These are phyloP conservation scores for Helicostylum pulchrum DNA, from an alignment of 192 early-diverging fungal species.

Conservation along the genomic window DNA sequence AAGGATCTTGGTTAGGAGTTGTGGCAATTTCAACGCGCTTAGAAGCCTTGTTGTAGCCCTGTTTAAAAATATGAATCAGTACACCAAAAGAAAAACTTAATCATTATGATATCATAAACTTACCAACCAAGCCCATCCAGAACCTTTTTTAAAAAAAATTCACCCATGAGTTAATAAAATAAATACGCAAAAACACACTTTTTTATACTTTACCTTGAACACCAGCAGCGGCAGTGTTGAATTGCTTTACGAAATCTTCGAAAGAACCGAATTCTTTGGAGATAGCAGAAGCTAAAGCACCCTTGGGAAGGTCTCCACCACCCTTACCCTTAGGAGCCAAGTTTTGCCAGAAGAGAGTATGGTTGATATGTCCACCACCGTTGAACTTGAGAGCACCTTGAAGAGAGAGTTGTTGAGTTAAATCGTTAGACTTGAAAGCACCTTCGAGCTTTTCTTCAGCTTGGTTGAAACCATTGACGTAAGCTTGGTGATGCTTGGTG, in stretches of 20 bases:
- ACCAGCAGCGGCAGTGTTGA: conserved; percentile 75
- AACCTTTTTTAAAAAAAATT: conserved; percentile 39
- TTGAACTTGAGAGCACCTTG: conserved; percentile 88
- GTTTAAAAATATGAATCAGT: not conserved
- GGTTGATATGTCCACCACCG: conserved; percentile 90
- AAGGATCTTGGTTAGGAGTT: conserved; percentile 87
- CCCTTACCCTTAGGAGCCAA: conserved; percentile 78
- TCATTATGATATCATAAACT: conserved; percentile 8
- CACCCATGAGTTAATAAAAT: not conserved
- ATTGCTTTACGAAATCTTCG: conserved; percentile 71
- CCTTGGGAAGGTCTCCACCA: conserved; percentile 72
- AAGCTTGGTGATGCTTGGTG: conserved; percentile 92
- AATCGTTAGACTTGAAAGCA: conserved; percentile 66
- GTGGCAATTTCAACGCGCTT: conserved; percentile 83
- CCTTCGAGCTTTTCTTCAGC: conserved; percentile 87
- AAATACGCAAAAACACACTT: not conserved
- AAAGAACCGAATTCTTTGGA: conserved; percentile 80
- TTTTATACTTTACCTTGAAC: conserved; percentile 62
- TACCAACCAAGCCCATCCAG: conserved; percentile 96
- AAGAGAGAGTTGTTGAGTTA: conserved; percentile 70
- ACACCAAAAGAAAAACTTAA: not conserved
- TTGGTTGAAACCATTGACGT: conserved; percentile 83
- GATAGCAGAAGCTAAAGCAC: conserved; percentile 71
- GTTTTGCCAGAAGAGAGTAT: conserved; percentile 94
- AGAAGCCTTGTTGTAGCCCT: conserved; percentile 77